Evolutionary conservation across 352 stramenopile genomes (phyloP).

Genomic region (Pythium guiyangense): DNA sequence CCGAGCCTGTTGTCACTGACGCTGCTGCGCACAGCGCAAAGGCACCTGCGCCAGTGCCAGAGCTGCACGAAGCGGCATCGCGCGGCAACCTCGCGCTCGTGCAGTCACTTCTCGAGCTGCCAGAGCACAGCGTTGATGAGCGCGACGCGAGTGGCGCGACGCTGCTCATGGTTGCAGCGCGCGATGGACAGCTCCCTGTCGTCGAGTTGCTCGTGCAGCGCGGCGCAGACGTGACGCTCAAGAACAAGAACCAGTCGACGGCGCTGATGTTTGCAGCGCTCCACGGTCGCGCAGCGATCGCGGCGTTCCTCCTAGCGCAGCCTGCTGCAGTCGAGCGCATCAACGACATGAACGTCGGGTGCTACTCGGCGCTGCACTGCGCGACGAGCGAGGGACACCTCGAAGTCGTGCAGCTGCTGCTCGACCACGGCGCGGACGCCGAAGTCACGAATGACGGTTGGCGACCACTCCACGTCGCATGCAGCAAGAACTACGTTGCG

Average conservation of each 20-base stretch:
- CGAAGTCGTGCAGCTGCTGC: conserved; percentile 2
- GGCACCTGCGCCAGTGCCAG: too few species aligned
- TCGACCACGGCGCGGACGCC: conserved; percentile 5
- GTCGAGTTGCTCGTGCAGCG: conserved; percentile 5
- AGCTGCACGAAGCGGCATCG: conserved; percentile 1
- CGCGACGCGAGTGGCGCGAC: conserved; percentile 5
- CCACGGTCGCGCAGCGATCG: neutral
- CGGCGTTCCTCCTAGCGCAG: conserved; percentile 4
- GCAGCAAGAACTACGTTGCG: conserved; percentile 3
- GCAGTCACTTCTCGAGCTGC: conserved; percentile 1
- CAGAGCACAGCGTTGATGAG: conserved; percentile 4
- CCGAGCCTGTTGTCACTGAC: neutral
- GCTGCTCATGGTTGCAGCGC: conserved; percentile 6
- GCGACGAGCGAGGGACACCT: conserved; percentile 1
- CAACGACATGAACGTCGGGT: conserved; percentile 6
- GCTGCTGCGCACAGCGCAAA: neutral
- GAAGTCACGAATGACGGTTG: conserved; percentile 9
- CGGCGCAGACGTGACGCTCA: neutral
- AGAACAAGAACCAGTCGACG: conserved; percentile 4
- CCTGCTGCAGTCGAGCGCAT: neutral
- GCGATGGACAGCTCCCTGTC: conserved; percentile 5
- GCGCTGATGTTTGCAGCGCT: conserved; percentile 5
- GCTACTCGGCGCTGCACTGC: conserved; percentile 8
- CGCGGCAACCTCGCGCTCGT: conserved; percentile 1
- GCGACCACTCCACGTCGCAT: conserved; percentile 8